Base-by-base conservation (phyloP, 2,329 filamentous ascomycete species). In the Aspergillus fijiensis region DNA sequence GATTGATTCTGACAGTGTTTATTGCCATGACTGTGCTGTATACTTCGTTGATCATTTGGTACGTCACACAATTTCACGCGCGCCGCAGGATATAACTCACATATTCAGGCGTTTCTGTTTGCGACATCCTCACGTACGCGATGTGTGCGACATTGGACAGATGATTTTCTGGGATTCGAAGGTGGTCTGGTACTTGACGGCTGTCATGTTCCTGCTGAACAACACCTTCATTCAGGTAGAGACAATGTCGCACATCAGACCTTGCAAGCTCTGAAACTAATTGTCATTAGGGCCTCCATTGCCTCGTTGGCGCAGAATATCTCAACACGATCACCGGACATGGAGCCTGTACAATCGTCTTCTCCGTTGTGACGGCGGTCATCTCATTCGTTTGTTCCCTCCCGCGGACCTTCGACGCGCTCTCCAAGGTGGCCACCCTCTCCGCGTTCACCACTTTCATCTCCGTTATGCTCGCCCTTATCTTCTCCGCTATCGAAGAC, bases 121-220 rank as follows among this genome's bases (percentile, higher is more conserved):
- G 60, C 87, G 92, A 51, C 92, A 97, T 71, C 93, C 93, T 0
- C 91, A 97, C 74, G 88, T 96, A 61, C 88, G 92, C 67, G 93
- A 97, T 79, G 91, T 96, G 14, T 96, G 92, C 73, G 93, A 97
- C 73, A 90, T 97, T 72, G 93, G 92, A n/a, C 91, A 96, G 76
- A 93, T 93, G 84, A 85, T 97, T 23, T 96, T 96, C 77, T 96
- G 89, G 88, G 88, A 89, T 65, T 87, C 91, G 74, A 86, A 84
- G 61, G 91, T 89, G 85, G 86, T 83, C 2, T 88, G 86, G 80
- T 87, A 81, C 69, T 78, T 82, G 58, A 88, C 86, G 1, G 92
- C 91, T 1, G 79, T 91, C 73, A 96, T 96, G 90, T 97, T 97
- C 76, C 79, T 96, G 50, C 76, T 96, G 63, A 97, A 97, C 83